Percentiles rank a stretch among this genome's conserved stretches.
Evolutionary conservation across 2,329 filamentous ascomycete species (phyloP).

Genomic region (Penicillium vulpinum): DNA sequence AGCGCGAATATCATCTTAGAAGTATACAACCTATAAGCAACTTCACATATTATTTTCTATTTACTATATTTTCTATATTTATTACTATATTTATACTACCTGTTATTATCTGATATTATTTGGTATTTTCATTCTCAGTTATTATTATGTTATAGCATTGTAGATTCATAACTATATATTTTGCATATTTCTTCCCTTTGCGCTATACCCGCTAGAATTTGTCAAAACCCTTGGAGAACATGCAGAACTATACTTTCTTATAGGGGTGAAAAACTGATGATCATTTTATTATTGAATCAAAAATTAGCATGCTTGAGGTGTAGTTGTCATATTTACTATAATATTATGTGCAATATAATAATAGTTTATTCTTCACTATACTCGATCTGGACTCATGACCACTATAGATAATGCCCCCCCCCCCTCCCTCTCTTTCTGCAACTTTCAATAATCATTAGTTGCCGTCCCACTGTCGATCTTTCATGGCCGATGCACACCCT

Average conservation of each 20-base stretch:
- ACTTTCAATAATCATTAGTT: background rate
- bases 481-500: constrained; percentile 23
- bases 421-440: background rate
- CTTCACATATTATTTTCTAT: background rate
- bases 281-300: background rate
- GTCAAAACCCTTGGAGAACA: background rate
- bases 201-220: constrained; percentile 18
- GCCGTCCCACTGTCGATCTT: constrained; percentile 12
- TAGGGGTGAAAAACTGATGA: background rate
- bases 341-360: background rate
- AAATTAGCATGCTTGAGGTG: background rate
- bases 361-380: background rate
- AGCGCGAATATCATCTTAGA: constrained; percentile 1
- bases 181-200: constrained; percentile 4
- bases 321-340: background rate
- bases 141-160: background rate
- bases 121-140: background rate
- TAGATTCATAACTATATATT: background rate
- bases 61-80: background rate
- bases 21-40: background rate
- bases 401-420: background rate
- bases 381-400: constrained; percentile 8
- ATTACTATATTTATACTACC: background rate
- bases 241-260: background rate
- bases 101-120: no score